phyloP scores from a whole-genome alignment of 192 early-diverging fungal species.

The Endogone sp. region DNA sequence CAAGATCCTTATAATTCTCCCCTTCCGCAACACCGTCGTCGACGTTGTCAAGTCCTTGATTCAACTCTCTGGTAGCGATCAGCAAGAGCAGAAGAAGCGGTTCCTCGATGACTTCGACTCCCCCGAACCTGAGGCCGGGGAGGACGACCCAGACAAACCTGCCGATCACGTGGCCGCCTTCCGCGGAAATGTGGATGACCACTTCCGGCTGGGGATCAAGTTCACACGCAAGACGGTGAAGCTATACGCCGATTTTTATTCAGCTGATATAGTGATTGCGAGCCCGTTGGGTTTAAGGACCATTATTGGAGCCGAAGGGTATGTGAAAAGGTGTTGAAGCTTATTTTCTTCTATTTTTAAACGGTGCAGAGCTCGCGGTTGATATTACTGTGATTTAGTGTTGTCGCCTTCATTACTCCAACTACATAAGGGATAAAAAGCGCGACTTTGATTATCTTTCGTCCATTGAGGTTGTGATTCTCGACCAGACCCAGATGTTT shows the following conservation, averaged over 20 bases:
- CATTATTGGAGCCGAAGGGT: constrained; percentile 79
- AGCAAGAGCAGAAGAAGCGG: constrained; percentile 80
- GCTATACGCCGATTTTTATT: constrained; percentile 85
- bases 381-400: constrained; percentile 5
- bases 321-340: constrained; percentile 5
- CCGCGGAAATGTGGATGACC: constrained; percentile 94
- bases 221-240: constrained; percentile 84
- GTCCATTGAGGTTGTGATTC: constrained; percentile 85
- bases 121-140: constrained; percentile 39
- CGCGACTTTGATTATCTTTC: constrained; percentile 91
- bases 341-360: background rate
- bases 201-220: constrained; percentile 90
- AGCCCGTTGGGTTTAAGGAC: constrained; percentile 90
- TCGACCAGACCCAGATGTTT: constrained; percentile 82
- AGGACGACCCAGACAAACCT: constrained; percentile 66
- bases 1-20: constrained; percentile 84
- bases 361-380: background rate
- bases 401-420: background rate
- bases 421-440: constrained; percentile 68
- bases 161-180: constrained; percentile 83
- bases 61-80: constrained; percentile 71
- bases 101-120: constrained; percentile 79
- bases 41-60: constrained; percentile 77
- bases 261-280: constrained; percentile 86
- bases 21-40: constrained; percentile 80